These are phyloP conservation scores for Hymenoscyphus scutula DNA, from an alignment of 2,329 filamentous ascomycete genomes.

Conservation along the genomic window DNA sequence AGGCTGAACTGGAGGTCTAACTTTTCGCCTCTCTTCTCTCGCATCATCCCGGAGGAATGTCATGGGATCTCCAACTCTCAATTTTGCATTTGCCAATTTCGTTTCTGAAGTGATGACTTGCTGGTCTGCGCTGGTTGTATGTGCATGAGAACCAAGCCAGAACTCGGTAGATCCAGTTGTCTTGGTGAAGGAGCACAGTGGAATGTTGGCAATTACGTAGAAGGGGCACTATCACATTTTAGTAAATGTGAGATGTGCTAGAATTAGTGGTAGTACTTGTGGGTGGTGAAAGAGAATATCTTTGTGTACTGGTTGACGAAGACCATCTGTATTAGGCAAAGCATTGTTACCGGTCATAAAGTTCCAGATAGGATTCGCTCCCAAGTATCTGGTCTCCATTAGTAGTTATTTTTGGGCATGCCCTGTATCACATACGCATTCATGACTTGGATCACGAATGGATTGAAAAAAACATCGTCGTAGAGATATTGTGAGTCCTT, in stretches of 20 bases:
- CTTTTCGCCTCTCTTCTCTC: conserved; percentile 39
- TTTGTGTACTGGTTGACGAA: conserved; percentile 42
- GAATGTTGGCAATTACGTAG: conserved; percentile 42
- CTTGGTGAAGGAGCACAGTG: conserved; percentile 38
- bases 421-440: conserved; percentile 34
- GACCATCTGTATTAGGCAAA: conserved; percentile 37
- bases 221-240: conserved; percentile 34
- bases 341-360: conserved; percentile 43
- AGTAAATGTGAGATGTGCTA: conserved; percentile 10
- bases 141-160: conserved; percentile 42
- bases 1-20: conserved; percentile 49
- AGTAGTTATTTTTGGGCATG: background rate
- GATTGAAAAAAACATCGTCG: conserved; percentile 43
- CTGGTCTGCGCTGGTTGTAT: conserved; percentile 37
- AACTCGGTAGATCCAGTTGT: conserved; percentile 42
- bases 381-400: conserved; percentile 40
- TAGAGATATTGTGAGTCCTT: conserved; percentile 35
- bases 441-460: conserved; percentile 41
- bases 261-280: conserved; percentile 19
- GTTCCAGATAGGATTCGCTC: conserved; percentile 41
- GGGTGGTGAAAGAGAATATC: conserved; percentile 40
- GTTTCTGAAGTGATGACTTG: conserved; percentile 28
- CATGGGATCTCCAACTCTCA: conserved; percentile 52
- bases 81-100: conserved; percentile 37
- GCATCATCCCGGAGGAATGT: conserved; percentile 41